Conservation (phyloP, 2,329 filamentous ascomycete genomes). For the Pseudogymnoascus sp. region DNA sequence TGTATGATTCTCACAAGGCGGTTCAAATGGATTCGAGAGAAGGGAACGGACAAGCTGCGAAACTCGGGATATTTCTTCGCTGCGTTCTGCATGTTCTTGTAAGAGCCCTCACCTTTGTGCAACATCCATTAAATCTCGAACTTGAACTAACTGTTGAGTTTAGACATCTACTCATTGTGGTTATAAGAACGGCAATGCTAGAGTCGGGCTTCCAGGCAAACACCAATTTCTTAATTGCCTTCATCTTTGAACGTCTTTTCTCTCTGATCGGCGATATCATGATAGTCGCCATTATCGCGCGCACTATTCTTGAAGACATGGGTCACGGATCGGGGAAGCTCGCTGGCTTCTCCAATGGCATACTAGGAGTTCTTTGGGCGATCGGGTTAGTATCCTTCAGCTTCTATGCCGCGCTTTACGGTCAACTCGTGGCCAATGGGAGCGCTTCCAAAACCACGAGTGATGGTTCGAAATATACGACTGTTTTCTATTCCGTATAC, state of each 20-base stretch:
- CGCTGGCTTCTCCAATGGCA: neutral
- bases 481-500: slow-evolving; percentile 6
- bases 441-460: neutral
- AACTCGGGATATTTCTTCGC: neutral
- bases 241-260: neutral
- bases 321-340: neutral
- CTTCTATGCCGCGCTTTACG: neutral
- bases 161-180: neutral
- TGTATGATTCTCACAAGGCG: slow-evolving; percentile 1
- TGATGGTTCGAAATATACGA: neutral
- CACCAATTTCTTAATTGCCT: neutral
- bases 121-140: neutral
- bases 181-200: neutral
- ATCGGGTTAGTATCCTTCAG: neutral
- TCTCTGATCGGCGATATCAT: neutral
- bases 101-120: neutral
- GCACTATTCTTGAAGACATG: neutral
- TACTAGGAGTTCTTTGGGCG: slow-evolving; percentile 16
- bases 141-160: neutral
- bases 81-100: neutral
- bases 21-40: slow-evolving; percentile 3
- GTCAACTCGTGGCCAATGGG: neutral
- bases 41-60: neutral
- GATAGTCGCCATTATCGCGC: slow-evolving; percentile 1
- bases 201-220: neutral